Conservation (phyloP, 1,284 basidiomycete species). For the Caloboletus inedulis region DNA sequence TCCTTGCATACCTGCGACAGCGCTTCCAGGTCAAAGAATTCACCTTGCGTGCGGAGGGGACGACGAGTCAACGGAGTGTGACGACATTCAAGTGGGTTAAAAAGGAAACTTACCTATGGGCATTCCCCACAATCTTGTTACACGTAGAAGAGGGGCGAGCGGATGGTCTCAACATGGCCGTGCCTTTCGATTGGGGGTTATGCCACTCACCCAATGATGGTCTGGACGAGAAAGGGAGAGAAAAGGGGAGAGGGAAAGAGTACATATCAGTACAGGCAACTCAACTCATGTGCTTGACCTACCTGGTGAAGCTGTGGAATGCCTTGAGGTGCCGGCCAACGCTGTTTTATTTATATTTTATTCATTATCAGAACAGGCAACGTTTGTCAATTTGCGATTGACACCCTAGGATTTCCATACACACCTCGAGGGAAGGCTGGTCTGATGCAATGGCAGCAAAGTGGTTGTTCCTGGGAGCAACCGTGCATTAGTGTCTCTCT, state of each 20-base stretch:
- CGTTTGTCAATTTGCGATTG: background rate
- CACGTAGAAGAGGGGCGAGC: background rate
- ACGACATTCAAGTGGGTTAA: background rate
- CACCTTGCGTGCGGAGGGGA: constrained; percentile 39
- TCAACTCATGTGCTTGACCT: constrained; percentile 8
- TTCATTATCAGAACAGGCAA: background rate
- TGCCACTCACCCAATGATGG: constrained; percentile 53
- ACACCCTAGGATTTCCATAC: background rate
- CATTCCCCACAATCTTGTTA: constrained; percentile 62
- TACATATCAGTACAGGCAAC: background rate
- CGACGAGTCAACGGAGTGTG: background rate
- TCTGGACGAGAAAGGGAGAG: constrained; percentile 36
- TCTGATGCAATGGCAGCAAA: constrained; percentile 74
- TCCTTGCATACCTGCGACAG: constrained; percentile 55
- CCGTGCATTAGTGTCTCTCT: background rate
- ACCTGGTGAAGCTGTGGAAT: constrained; percentile 56
- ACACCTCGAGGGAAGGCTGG: constrained; percentile 68
- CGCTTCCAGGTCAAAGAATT: constrained; percentile 67
- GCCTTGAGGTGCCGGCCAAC: constrained; percentile 53
- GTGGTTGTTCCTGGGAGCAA: constrained; percentile 64
- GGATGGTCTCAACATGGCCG: background rate
- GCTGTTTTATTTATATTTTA: constrained; percentile 33
- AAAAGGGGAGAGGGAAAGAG: background rate
- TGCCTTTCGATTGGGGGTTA: background rate
- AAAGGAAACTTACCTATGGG: constrained; percentile 49